Base-by-base conservation (phyloP, 2,329 filamentous ascomycete genomes). In the Trichothecium roseum region DNA sequence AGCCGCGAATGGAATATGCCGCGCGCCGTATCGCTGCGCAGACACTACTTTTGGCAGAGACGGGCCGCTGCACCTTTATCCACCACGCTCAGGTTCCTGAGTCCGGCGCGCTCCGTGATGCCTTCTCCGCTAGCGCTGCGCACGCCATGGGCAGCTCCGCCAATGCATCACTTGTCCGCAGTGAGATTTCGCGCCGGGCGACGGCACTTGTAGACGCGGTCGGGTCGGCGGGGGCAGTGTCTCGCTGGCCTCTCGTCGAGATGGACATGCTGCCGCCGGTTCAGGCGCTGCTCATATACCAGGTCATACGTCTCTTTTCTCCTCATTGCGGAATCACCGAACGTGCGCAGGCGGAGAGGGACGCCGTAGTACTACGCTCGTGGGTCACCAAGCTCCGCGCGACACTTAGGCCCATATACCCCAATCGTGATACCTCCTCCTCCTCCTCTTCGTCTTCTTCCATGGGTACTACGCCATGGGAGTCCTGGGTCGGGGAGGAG, bases 311-410 rank as follows among this genome's bases (percentile, higher is more conserved):
- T 4, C 22, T 42, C 4, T 42, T 42, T 8, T 40, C 40, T 6
- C 31, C 18, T n/a, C n/a, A n/a, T n/a, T 22, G 30, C 18, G 38
- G 40, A 6, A 24, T 36, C 27, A 27, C 53, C 13, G 50, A 46
- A 14, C 48, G 49, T 20, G 50, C 13, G 4, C 30, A 32, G 16
- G 30, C 30, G 12, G 30, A 32, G 30, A 2, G 30, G 13, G 30
- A 32, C 30, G n/a, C n/a, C n/a, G n/a, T n/a, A n/a, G n/a, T n/a
- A n/a, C n/a, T n/a, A n/a, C n/a, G n/a, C n/a, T n/a, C n/a, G n/a
- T n/a, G n/a, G n/a, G n/a, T n/a, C n/a, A n/a, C n/a, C n/a, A n/a
- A n/a, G n/a, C n/a, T n/a, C n/a, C n/a, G n/a, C n/a, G n/a, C n/a
- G n/a, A n/a, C n/a, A n/a, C n/a, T n/a, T n/a, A n/a, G n/a, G n/a